Evolutionary conservation across 768 basidiomycete genomes (phyloP).

Genomic region (Epithele typhae): DNA sequence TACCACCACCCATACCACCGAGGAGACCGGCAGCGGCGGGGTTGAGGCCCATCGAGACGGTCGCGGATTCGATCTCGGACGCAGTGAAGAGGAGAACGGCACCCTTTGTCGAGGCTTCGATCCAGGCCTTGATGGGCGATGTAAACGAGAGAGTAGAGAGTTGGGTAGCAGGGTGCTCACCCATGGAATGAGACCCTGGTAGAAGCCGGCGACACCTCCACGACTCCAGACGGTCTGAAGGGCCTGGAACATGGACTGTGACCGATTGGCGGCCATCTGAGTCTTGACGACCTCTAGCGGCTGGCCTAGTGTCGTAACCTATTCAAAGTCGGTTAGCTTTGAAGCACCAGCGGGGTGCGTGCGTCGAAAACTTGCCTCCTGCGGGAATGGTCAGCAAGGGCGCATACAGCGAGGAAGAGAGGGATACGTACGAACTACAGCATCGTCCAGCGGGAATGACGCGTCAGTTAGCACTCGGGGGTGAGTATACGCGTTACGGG

Average conservation of each 20-base stretch:
- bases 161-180: conserved; percentile 38
- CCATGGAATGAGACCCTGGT: conserved; percentile 99
- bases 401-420: not conserved
- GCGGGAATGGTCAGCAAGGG: conserved; percentile 25
- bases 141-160: no score
- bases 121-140: conserved; percentile 74
- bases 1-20: conserved; percentile 96
- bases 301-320: conserved; percentile 98
- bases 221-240: conserved; percentile 85
- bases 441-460: not conserved
- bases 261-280: conserved; percentile 97
- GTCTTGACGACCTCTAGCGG: conserved; percentile 98
- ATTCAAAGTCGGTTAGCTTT: not conserved
- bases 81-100: conserved; percentile 95
- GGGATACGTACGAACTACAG: conserved; percentile 32
- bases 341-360: no score
- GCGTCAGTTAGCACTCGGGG: conserved; percentile 9
- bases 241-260: conserved; percentile 86
- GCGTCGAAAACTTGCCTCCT: conserved; percentile 62
- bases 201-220: conserved; percentile 87
- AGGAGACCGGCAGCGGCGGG: conserved; percentile 83
- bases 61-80: conserved; percentile 83
- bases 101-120: conserved; percentile 98
- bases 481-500: conserved; percentile 2
- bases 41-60: conserved; percentile 61